These are phyloP conservation scores for Phytopythium kandeliae DNA, from an alignment of 352 stramenopile genomes.

Conservation along the genomic window DNA sequence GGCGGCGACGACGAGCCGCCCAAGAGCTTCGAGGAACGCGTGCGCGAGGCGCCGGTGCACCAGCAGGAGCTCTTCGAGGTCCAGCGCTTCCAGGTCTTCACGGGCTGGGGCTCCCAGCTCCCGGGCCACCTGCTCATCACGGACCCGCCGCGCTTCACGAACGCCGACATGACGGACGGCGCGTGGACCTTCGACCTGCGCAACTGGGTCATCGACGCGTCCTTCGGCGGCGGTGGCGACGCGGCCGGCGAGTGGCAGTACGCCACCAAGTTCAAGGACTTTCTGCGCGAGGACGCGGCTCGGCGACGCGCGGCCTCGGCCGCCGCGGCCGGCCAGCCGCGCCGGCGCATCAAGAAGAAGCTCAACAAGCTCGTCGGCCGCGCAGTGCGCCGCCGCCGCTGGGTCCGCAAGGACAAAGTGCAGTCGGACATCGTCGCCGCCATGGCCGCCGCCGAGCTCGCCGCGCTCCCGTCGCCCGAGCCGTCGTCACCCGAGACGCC, in stretches of 20 bases:
- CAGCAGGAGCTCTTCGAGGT: slow-evolving; percentile 76
- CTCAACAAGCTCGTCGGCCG: slow-evolving; percentile 79
- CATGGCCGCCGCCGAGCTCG: slow-evolving; percentile 8
- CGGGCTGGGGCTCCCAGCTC: slow-evolving; percentile 69
- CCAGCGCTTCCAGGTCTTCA: slow-evolving; percentile 82
- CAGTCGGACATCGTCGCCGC: slow-evolving; percentile 34
- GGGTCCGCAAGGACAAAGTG: slow-evolving; percentile 73
- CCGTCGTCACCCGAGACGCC: slow-evolving; percentile 20
- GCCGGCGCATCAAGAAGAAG: slow-evolving; percentile 70
- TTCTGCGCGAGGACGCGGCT: slow-evolving; percentile 43
- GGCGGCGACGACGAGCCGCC: slow-evolving; percentile 10
- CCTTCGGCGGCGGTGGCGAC: slow-evolving; percentile 43
- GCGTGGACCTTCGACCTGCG: slow-evolving; percentile 48
- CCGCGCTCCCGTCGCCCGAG: background rate
- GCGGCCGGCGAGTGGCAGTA: slow-evolving; percentile 77
- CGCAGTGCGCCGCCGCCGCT: slow-evolving; percentile 69
- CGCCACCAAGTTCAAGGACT: slow-evolving; percentile 83
- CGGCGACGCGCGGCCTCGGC: slow-evolving; percentile 12
- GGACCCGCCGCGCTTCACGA: slow-evolving; percentile 73
- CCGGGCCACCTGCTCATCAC: slow-evolving; percentile 74
- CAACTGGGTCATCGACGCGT: slow-evolving; percentile 78
- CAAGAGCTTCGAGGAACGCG: slow-evolving; percentile 61
- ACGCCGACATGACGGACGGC: slow-evolving; percentile 67
- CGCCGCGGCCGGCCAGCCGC: slow-evolving; percentile 34
- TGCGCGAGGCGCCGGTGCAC: slow-evolving; percentile 48